Conservation (phyloP, 768 basidiomycete species). For the Kwoniella sp. region DNA sequence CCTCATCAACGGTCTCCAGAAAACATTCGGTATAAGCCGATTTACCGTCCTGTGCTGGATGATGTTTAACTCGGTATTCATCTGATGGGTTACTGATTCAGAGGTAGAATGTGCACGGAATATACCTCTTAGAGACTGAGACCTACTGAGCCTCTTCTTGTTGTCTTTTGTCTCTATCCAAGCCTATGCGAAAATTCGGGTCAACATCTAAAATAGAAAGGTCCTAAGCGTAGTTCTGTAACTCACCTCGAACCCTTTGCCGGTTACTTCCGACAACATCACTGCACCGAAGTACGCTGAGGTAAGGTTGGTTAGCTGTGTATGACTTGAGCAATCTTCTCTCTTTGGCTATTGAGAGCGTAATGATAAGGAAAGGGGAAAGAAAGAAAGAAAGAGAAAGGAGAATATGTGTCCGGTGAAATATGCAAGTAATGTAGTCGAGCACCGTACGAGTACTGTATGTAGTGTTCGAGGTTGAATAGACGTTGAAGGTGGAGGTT, state of each 20-base stretch:
- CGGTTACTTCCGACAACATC: background rate
- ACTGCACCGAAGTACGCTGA: too few species aligned
- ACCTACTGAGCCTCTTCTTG: conserved; percentile 9
- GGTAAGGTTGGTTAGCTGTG: too few species aligned
- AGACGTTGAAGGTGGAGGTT: conserved; percentile 13
- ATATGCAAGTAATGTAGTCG: too few species aligned
- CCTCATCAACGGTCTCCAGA: conserved; percentile 19
- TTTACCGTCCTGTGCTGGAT: background rate
- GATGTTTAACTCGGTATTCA: conserved; percentile 17
- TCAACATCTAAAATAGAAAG: background rate
- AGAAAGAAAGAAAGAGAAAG: too few species aligned
- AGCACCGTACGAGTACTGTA: background rate
- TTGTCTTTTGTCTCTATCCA: conserved; percentile 6
- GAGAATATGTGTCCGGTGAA: too few species aligned
- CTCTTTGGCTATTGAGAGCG: too few species aligned
- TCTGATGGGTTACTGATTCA: background rate
- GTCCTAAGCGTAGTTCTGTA: too few species aligned
- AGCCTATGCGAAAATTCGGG: background rate
- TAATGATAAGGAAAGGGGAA: too few species aligned
- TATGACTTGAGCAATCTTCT: too few species aligned
- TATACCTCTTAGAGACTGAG: background rate
- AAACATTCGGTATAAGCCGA: conserved; percentile 12
- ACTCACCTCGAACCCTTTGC: conserved; percentile 11
- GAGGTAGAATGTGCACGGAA: too few species aligned
- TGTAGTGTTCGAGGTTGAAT: background rate